A percentile compares a stretch with the other conserved stretches of the same genome.
phyloP scores from a whole-genome alignment of 2,329 filamentous ascomycete species.

The Pseudogymnoascus sp. region DNA sequence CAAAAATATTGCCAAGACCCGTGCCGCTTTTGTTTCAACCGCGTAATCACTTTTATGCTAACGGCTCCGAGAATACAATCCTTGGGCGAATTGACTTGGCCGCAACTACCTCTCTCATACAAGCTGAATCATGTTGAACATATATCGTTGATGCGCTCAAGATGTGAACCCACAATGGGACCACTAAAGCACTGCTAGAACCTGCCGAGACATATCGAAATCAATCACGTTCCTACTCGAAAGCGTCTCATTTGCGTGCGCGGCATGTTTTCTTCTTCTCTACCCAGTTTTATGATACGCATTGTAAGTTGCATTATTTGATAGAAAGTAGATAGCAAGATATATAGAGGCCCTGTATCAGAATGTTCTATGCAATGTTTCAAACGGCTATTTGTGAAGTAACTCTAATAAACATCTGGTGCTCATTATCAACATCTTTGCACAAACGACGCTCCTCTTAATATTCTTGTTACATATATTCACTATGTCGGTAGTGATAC shows the following conservation, averaged over 20 bases:
- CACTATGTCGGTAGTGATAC: not conserved
- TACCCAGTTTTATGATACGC: not conserved
- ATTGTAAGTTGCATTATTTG: not conserved
- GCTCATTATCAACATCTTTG: not conserved
- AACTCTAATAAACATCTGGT: not conserved
- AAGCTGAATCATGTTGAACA: too few relatives aligned
- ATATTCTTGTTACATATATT: not conserved
- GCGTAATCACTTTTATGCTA: too few relatives aligned
- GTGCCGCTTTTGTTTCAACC: too few relatives aligned
- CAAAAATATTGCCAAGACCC: too few relatives aligned
- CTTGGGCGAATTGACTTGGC: too few relatives aligned
- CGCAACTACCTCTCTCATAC: too few relatives aligned
- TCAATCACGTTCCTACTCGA: not conserved
- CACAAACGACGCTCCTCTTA: not conserved
- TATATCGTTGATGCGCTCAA: too few relatives aligned
- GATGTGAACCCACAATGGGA: too few relatives aligned
- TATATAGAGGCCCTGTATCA: not conserved
- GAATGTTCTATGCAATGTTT: not conserved
- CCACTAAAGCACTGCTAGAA: not conserved
- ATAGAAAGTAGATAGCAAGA: not conserved
- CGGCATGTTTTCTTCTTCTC: not conserved
- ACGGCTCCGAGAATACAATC: too few relatives aligned
- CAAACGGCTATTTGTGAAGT: not conserved
- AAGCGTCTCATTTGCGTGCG: not conserved
- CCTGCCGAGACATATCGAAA: not conserved